Evolutionary conservation across 2,329 filamentous ascomycete genomes (phyloP).

Genomic region (Aspergillus phoenicis): DNA sequence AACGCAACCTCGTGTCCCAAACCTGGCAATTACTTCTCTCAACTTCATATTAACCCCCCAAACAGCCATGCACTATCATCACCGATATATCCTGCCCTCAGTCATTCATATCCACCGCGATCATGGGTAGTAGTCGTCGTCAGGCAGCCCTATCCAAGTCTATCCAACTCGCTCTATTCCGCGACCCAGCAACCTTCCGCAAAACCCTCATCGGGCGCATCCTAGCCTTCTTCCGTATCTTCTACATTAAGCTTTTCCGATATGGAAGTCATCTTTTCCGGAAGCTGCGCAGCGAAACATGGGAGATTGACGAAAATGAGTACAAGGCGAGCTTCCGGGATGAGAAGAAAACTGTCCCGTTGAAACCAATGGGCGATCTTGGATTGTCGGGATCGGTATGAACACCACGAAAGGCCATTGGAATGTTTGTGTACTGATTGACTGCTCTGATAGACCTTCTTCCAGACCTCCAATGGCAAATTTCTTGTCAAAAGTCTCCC

Average conservation of each 20-base stretch:
- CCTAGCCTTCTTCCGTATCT: conserved; percentile 58
- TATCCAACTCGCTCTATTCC: conserved; percentile 34
- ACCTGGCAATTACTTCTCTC: background rate
- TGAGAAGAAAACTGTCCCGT: conserved; percentile 42
- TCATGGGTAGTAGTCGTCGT: conserved; percentile 28
- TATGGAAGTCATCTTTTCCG: conserved; percentile 54
- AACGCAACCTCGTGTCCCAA: background rate
- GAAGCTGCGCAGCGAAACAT: conserved; percentile 54
- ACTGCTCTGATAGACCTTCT: conserved; percentile 60
- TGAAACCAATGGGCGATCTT: conserved; percentile 66
- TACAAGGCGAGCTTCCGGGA: conserved; percentile 58
- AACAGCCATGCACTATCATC: background rate
- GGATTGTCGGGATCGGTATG: conserved; percentile 70
- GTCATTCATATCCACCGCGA: background rate
- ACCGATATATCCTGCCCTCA: background rate
- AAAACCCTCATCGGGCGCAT: conserved; percentile 47
- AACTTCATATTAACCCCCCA: background rate
- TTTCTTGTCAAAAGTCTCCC: conserved; percentile 74
- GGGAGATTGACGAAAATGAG: conserved; percentile 57
- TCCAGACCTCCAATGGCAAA: conserved; percentile 65
- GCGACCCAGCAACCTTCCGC: conserved; percentile 30
- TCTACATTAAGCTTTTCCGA: conserved; percentile 52
- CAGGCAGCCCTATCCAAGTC: conserved; percentile 33
- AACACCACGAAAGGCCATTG: background rate
- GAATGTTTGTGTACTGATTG: background rate